Percentiles rank a stretch among this genome's conserved stretches.
Evolutionary conservation across 768 basidiomycete species (phyloP).

Genomic region (Gymnopilus junonius): DNA sequence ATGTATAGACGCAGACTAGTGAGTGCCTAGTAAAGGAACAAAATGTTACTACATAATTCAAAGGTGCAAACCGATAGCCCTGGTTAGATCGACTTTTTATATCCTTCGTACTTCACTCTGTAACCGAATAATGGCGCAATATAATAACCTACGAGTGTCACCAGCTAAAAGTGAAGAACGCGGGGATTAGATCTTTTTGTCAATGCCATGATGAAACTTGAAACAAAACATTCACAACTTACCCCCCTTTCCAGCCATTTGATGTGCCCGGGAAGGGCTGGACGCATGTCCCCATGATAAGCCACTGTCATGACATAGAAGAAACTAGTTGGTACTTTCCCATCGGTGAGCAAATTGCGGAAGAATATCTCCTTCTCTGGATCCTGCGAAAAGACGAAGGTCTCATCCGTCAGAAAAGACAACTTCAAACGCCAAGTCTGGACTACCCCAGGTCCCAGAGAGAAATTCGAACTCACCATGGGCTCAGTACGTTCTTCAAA

Average conservation of each 20-base stretch:
- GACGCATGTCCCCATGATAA: conserved; percentile 32
- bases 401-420: background rate
- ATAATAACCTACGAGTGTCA: conserved; percentile 31
- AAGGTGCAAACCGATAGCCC: too few species aligned
- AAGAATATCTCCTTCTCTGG: conserved; percentile 39
- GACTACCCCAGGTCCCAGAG: background rate
- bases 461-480: conserved; percentile 23
- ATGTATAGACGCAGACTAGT: background rate
- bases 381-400: conserved; percentile 21
- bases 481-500: conserved; percentile 37
- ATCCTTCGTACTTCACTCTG: conserved; percentile 17
- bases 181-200: background rate
- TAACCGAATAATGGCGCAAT: conserved; percentile 29
- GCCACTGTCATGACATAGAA: conserved; percentile 25
- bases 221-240: conserved; percentile 10
- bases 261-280: conserved; percentile 30
- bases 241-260: conserved; percentile 33
- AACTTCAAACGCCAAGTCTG: background rate
- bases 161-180: conserved; percentile 20
- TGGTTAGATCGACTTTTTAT: conserved; percentile 11
- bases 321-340: conserved; percentile 18
- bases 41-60: too few species aligned
- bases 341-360: conserved; percentile 28
- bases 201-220: background rate
- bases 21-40: background rate